Evolutionary conservation across 2,329 filamentous ascomycete species (phyloP).

Genomic region (Ceratocystis huliohia): DNA sequence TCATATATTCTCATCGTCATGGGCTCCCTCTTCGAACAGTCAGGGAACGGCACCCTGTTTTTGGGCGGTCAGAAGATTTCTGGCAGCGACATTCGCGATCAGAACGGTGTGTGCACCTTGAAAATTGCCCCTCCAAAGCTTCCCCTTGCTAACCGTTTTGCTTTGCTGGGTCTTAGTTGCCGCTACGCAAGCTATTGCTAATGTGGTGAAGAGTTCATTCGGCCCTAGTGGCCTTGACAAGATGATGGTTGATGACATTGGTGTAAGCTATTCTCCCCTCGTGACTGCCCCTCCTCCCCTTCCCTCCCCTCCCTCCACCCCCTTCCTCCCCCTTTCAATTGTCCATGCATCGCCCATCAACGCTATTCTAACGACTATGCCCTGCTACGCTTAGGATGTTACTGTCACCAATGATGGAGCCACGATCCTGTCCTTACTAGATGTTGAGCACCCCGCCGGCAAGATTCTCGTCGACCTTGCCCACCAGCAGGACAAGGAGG

Average conservation of each 20-base stretch:
- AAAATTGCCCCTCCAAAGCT: slow-evolving; percentile 17
- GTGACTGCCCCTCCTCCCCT: neutral
- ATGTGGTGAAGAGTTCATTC: slow-evolving; percentile 98
- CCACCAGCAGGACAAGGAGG: slow-evolving; percentile 97
- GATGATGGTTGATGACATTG: slow-evolving; percentile 99
- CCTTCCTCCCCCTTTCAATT: neutral
- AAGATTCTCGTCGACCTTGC: slow-evolving; percentile 97
- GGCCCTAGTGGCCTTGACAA: slow-evolving; percentile 95
- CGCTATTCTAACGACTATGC: neutral
- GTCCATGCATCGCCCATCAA: slow-evolving; percentile 19
- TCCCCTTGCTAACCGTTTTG: slow-evolving; percentile 10
- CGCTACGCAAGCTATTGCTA: slow-evolving; percentile 92
- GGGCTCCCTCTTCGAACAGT: slow-evolving; percentile 93
- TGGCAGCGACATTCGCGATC: slow-evolving; percentile 88
- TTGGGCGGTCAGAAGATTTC: slow-evolving; percentile 96
- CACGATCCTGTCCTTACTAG: slow-evolving; percentile 86
- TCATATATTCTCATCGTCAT: slow-evolving; percentile 37
- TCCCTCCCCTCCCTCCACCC: neutral
- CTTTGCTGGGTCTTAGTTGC: slow-evolving; percentile 45
- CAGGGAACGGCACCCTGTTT: slow-evolving; percentile 90
- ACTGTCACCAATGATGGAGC: slow-evolving; percentile 98
- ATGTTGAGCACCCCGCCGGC: slow-evolving; percentile 94
- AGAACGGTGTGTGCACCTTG: slow-evolving; percentile 56
- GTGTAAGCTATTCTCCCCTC: slow-evolving; percentile 42
- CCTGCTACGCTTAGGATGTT: slow-evolving; percentile 53